Base-by-base conservation (phyloP, 768 basidiomycete genomes). In the Inosperma sp. region DNA sequence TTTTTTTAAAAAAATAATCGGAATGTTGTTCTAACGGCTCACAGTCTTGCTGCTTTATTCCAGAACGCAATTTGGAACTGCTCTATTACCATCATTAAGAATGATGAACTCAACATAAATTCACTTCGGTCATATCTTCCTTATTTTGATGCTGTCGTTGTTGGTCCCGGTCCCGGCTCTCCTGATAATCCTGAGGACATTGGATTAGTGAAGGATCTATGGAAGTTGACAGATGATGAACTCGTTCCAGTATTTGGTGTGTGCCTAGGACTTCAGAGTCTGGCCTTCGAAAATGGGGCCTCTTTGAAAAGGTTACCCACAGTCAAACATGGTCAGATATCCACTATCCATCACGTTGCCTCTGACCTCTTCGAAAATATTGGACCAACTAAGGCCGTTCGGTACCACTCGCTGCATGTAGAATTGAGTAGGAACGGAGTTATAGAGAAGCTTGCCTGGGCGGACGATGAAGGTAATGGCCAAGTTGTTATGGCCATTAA, bases 131-230 rank as follows among this genome's bases (percentile, higher is more conserved):
- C 80, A 1, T 68, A 76, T 54, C 75, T 91, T 35, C 56, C 65
- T 3, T 74, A 74, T 56, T 91, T 90, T 63, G 76, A 83, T 23
- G 85, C 84, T 25, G 67, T 89, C 47, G 65, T 91, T 55, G 73
- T 91, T 16, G 88, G 88, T 13, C 88, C 88, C 10, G 89, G 89
- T 3, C 89, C 89, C 8, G 88, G 88, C 8, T 87, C 87, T 25
- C 89, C 88, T 2, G 73, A 80, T 30, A 72, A 76, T 25, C 62
- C 72, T 7, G 61, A 68, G 23, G 88, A 90, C 52, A 74, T 88
- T 31, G 88, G 89, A 6, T 59, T 90, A 29, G 76, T 91, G 49
- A 77, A 72, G 45, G 72, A 86, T 54, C 67, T 91, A 4, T 92
- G 89, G 89, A 81, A 74, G 35, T 61, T 89, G 25, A 59, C 72